These are phyloP conservation scores for Scopulariopsis brevicaulis DNA, from an alignment of 2,329 filamentous ascomycete species.

Conservation along the genomic window DNA sequence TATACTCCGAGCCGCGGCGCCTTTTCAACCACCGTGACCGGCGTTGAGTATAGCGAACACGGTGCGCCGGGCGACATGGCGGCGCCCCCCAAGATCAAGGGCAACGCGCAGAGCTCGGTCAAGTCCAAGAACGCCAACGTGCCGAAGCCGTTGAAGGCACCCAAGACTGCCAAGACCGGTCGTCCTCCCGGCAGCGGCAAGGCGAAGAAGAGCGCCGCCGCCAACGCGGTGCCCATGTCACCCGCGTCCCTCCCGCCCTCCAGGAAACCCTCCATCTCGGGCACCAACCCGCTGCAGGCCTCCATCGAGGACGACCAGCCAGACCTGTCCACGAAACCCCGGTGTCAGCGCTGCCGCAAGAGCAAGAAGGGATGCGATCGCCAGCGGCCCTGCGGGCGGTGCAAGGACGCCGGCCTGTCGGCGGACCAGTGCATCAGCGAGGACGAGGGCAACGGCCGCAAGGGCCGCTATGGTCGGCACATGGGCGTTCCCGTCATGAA, in stretches of 20 bases:
- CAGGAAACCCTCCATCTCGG: slow-evolving; percentile 65
- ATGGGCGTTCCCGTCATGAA: slow-evolving; percentile 57
- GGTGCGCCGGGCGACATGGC: slow-evolving; percentile 19
- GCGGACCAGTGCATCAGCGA: slow-evolving; percentile 94
- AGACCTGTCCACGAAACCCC: slow-evolving; percentile 87
- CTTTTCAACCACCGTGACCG: slow-evolving; percentile 18
- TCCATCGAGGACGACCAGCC: slow-evolving; percentile 69
- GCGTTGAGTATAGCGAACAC: slow-evolving; percentile 29
- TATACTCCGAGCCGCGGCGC: slow-evolving; percentile 24
- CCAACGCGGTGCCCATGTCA: slow-evolving; percentile 39
- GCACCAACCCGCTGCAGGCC: slow-evolving; percentile 25
- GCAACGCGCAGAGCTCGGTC: slow-evolving; percentile 10
- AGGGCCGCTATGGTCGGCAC: slow-evolving; percentile 74
- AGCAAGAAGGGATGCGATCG: slow-evolving; percentile 99
- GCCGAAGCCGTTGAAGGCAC: slow-evolving; percentile 20
- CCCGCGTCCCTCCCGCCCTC: slow-evolving; percentile 59
- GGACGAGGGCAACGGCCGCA: slow-evolving; percentile 93
- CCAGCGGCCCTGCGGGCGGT: slow-evolving; percentile 87
- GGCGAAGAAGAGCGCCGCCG: slow-evolving; percentile 36
- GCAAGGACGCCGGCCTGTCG: slow-evolving; percentile 89
- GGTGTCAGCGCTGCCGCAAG: slow-evolving; percentile 96
- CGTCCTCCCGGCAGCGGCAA: slow-evolving; percentile 28
- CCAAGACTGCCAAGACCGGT: slow-evolving; percentile 16
- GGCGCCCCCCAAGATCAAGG: slow-evolving; percentile 26
- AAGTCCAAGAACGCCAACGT: slow-evolving; percentile 33